A percentile compares a stretch with the other conserved stretches of the same genome.
These are phyloP conservation scores for Mollisia scopiformis DNA, from an alignment of 2,329 filamentous ascomycete genomes.

Conservation along the genomic window DNA sequence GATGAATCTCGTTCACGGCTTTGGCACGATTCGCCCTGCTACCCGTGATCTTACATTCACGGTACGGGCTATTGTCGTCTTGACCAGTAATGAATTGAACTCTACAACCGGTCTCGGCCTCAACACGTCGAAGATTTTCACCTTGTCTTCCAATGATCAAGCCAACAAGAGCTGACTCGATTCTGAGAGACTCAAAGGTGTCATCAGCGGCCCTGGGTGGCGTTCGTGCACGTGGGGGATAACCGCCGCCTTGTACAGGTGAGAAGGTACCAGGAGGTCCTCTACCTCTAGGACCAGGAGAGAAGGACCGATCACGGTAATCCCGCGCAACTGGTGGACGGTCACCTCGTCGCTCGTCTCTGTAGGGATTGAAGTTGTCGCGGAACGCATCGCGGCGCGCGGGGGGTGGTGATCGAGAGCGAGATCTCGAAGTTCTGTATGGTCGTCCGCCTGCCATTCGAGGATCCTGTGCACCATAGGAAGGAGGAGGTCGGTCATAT, in stretches of 20 bases:
- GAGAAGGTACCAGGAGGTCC: constrained; percentile 56
- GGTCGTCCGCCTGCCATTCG: constrained; percentile 53
- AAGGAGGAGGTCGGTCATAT: constrained; percentile 54
- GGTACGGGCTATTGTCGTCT: constrained; percentile 70
- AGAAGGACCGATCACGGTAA: constrained; percentile 74
- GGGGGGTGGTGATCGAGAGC: constrained; percentile 76
- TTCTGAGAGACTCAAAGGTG: constrained; percentile 79
- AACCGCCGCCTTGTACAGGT: constrained; percentile 57
- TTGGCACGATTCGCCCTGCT: constrained; percentile 71
- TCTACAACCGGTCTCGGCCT: constrained; percentile 78
- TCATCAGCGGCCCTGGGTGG: constrained; percentile 58
- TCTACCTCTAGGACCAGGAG: constrained; percentile 61
- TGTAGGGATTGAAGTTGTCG: constrained; percentile 80
- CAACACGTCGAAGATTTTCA: constrained; percentile 85
- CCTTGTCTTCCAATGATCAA: constrained; percentile 90
- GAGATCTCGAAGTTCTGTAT: constrained; percentile 64
- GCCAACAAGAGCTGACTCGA: constrained; percentile 85
- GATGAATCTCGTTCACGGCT: constrained; percentile 82
- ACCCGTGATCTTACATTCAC: constrained; percentile 86
- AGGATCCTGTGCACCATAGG: constrained; percentile 43
- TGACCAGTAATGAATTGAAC: constrained; percentile 86
- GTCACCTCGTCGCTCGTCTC: constrained; percentile 80
- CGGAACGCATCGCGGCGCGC: constrained; percentile 69
- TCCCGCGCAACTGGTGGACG: constrained; percentile 52
- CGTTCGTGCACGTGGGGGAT: constrained; percentile 55